These are phyloP conservation scores for Saccharomyces hybrid DNA, from an alignment of 1,139 yeast species.

Conservation along the genomic window DNA sequence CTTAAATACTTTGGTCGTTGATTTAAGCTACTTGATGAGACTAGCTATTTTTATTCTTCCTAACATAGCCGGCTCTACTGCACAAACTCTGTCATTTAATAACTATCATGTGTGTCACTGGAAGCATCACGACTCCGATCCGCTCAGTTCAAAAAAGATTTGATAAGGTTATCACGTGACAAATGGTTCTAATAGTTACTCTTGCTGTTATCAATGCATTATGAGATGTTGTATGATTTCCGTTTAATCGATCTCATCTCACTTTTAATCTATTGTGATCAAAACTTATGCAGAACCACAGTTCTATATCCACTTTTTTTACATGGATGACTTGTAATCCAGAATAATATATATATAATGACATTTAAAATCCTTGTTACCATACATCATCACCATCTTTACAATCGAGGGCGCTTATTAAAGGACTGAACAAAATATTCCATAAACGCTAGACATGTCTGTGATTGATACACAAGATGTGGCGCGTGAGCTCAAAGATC, in stretches of 20 bases:
- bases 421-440: background rate
- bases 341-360: background rate
- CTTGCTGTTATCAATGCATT: background rate
- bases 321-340: background rate
- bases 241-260: background rate
- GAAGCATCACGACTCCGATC: background rate
- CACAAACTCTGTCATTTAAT: background rate
- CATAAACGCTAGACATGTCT: background rate
- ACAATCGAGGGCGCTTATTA: background rate
- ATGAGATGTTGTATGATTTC: background rate
- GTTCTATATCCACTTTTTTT: background rate
- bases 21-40: conserved; percentile 31
- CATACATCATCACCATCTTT: background rate
- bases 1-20: conserved; percentile 11
- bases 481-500: background rate
- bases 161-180: background rate
- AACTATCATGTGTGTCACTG: background rate
- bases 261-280: background rate
- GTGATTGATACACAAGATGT: background rate
- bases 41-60: background rate
- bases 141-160: background rate
- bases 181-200: background rate
- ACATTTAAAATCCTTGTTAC: background rate
- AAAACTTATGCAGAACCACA: background rate
- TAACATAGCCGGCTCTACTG: background rate